Evolutionary conservation across 768 basidiomycete species (phyloP).

Genomic region (Tricholoma flavovirens): DNA sequence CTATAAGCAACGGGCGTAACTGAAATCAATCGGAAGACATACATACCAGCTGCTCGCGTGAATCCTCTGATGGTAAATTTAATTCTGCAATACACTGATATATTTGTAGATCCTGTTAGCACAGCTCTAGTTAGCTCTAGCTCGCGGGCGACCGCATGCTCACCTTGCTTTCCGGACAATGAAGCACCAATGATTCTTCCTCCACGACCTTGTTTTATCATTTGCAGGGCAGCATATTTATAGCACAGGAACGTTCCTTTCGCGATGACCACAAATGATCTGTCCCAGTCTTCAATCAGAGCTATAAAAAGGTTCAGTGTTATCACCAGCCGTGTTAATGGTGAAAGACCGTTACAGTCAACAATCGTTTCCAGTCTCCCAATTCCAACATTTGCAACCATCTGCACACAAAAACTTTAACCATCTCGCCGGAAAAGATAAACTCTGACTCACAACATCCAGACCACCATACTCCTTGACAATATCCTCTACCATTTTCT

Average conservation of each 20-base stretch:
- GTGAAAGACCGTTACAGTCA: conserved; percentile 5
- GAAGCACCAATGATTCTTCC: conserved; percentile 35
- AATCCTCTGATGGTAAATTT: conserved; percentile 41
- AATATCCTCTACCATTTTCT: conserved; percentile 18
- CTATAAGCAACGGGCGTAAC: background rate
- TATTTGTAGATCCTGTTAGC: conserved; percentile 1
- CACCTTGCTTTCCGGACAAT: conserved; percentile 36
- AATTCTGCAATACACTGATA: conserved; percentile 27
- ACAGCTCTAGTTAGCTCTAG: background rate
- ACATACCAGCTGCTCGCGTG: conserved; percentile 33
- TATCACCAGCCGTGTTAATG: background rate
- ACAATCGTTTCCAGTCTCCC: conserved; percentile 1
- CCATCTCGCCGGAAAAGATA: background rate
- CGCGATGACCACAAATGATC: conserved; percentile 22
- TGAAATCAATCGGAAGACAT: background rate
- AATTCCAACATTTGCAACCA: conserved; percentile 29
- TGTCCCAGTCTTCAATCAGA: conserved; percentile 18
- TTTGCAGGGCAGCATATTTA: conserved; percentile 29
- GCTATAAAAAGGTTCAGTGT: conserved; percentile 4
- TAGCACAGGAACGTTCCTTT: conserved; percentile 31
- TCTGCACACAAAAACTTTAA: conserved; percentile 11
- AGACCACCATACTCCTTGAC: conserved; percentile 20
- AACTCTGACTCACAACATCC: conserved; percentile 23
- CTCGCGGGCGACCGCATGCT: background rate
- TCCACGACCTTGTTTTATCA: conserved; percentile 35